Percentiles rank a stretch among this genome's conserved stretches.
Conservation (phyloP, 1,139 yeast species). For the Protomyces macrosporus region DNA sequence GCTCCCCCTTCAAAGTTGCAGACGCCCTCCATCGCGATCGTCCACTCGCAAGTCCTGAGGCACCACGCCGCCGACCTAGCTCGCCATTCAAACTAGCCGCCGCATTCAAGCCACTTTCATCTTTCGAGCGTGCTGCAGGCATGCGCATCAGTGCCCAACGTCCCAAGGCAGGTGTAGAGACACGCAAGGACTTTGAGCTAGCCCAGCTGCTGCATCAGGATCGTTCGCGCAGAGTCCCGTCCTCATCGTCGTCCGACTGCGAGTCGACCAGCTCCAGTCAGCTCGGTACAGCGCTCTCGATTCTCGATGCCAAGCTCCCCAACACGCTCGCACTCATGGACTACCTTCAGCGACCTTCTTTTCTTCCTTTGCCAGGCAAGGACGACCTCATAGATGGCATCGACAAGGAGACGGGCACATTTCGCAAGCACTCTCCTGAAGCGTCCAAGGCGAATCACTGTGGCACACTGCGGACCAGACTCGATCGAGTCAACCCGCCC, state of each 20-base stretch:
- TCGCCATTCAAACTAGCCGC: neutral
- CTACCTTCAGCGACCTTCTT: neutral
- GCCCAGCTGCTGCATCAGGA: neutral
- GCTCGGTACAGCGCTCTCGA: neutral
- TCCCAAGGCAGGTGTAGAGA: neutral
- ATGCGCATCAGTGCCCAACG: neutral
- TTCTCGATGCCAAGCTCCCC: neutral
- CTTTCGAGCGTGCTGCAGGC: neutral
- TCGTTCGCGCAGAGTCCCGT: neutral
- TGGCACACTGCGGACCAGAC: no score
- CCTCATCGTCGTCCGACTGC: neutral
- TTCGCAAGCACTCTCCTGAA: no score
- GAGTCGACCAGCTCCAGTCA: neutral
- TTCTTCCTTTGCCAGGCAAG: neutral
- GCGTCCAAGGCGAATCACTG: no score
- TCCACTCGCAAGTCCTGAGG: neutral
- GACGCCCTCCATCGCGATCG: neutral
- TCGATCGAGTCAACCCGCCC: no score
- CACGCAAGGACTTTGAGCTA: neutral
- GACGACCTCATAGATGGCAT: no score
- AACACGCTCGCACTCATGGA: neutral
- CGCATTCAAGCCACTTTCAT: neutral
- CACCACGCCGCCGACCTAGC: neutral
- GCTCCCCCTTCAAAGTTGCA: neutral
- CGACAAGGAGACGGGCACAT: no score